Conservation (phyloP, 805 yeast species). For the Starmerella ratchasimensis region DNA sequence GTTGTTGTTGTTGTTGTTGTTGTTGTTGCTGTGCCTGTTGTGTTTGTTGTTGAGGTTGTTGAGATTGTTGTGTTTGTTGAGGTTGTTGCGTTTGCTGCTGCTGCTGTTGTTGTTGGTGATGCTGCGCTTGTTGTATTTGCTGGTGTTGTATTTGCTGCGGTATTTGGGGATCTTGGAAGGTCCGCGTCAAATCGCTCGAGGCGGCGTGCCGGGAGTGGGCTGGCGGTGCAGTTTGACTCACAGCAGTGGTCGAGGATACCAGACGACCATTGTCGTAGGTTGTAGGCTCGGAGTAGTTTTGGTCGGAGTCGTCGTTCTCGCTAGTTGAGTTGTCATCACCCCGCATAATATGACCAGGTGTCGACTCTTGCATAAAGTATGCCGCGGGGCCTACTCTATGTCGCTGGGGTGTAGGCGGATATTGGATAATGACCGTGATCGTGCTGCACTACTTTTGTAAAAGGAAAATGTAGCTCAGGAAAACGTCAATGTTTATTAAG, state of each 20-base stretch:
- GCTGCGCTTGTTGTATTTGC: neutral
- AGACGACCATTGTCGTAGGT: neutral
- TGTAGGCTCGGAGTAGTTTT: neutral
- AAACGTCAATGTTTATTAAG: too few relatives aligned
- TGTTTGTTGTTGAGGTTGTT: neutral
- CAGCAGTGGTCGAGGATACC: too few relatives aligned
- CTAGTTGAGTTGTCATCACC: neutral
- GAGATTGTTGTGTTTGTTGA: neutral
- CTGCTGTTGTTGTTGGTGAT: too few relatives aligned
- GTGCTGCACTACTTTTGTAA: neutral
- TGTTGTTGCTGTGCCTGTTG: too few relatives aligned
- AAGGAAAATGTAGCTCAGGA: neutral
- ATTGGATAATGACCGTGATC: neutral
- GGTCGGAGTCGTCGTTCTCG: neutral
- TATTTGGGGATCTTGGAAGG: neutral
- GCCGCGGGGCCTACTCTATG: neutral
- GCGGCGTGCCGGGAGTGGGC: neutral
- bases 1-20: too few relatives aligned
- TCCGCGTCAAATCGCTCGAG: neutral
- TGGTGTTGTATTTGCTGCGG: neutral
- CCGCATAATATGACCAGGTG: conserved; percentile 2
- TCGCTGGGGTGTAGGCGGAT: neutral
- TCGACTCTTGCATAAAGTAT: conserved; percentile 7
- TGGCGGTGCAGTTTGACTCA: neutral
- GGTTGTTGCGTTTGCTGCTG: too few relatives aligned